These are phyloP conservation scores for Ailanthus altissimus DNA, from an alignment of 345 rosid genomes.

Conservation along the genomic window DNA sequence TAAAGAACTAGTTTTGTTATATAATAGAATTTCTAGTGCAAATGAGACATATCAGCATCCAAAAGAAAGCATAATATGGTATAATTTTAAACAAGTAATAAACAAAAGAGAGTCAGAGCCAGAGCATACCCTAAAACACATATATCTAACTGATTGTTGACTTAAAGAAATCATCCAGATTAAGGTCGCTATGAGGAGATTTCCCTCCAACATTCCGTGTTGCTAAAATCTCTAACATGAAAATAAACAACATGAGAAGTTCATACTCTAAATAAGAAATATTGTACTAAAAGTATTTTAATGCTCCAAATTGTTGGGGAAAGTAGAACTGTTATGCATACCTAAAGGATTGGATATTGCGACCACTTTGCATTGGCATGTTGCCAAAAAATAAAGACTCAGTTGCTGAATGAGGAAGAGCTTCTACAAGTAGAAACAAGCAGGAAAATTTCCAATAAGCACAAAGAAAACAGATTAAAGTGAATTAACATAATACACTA, in stretches of 20 bases:
- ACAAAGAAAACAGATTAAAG: constrained; percentile 4
- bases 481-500: neutral
- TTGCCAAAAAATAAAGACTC: constrained; percentile 47
- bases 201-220: constrained; percentile 99
- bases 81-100: neutral
- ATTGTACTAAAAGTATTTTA: neutral
- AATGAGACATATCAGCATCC: neutral
- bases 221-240: constrained; percentile 63
- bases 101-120: constrained; percentile 7
- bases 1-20: neutral
- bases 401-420: constrained; percentile 40
- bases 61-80: neutral
- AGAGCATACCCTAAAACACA: constrained; percentile 75
- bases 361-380: constrained; percentile 39
- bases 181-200: constrained; percentile 62
- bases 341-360: constrained; percentile 59
- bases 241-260: neutral
- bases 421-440: constrained; percentile 43
- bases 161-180: constrained; percentile 74
- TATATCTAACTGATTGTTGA: constrained; percentile 58
- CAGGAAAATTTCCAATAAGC: constrained; percentile 6
- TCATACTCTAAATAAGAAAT: neutral
- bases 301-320: neutral
- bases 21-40: neutral
- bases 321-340: constrained; percentile 27